Evolutionary conservation across 371 early-diverging fungal species (phyloP).

Genomic region (Mucor mucedo): DNA sequence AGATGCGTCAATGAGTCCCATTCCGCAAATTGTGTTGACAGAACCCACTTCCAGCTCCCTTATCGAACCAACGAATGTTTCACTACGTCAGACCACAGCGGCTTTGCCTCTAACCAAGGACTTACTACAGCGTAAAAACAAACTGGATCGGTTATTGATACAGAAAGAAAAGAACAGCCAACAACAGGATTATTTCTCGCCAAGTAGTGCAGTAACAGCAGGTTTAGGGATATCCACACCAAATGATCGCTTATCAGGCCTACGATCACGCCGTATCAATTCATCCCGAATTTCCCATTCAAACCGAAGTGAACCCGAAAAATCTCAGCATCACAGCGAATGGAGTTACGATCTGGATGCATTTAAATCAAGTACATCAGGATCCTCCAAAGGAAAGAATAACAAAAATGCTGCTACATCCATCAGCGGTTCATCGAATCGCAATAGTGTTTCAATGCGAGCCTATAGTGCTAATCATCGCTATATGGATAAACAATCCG

Average conservation of each 20-base stretch:
- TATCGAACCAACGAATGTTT: neutral
- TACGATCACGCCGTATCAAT: conserved; percentile 17
- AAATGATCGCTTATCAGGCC: conserved; percentile 12
- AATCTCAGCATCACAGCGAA: conserved; percentile 12
- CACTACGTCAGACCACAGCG: conserved; percentile 1
- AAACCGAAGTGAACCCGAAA: conserved; percentile 26
- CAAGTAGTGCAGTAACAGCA: conserved; percentile 44
- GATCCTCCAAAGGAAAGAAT: conserved; percentile 12
- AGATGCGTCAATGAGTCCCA: neutral
- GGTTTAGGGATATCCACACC: conserved; percentile 39
- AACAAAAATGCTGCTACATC: conserved; percentile 15
- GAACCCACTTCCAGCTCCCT: conserved; percentile 16
- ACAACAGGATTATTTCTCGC: conserved; percentile 7
- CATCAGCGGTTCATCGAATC: conserved; percentile 32
- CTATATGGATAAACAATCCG: conserved; percentile 21
- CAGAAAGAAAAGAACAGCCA: conserved; percentile 21
- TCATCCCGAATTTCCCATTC: conserved; percentile 13
- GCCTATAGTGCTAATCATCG: conserved; percentile 24
- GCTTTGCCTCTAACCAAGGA: conserved; percentile 56
- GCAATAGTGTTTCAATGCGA: conserved; percentile 26
- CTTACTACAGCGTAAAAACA: conserved; percentile 45
- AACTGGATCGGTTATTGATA: conserved; percentile 38
- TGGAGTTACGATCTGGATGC: conserved; percentile 28
- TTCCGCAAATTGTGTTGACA: conserved; percentile 51
- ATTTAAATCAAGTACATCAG: conserved; percentile 19